Percentiles rank a stretch among this genome's conserved stretches.
phyloP scores from a whole-genome alignment of 257 asterid genomes.

The Nicotiana attenuata region DNA sequence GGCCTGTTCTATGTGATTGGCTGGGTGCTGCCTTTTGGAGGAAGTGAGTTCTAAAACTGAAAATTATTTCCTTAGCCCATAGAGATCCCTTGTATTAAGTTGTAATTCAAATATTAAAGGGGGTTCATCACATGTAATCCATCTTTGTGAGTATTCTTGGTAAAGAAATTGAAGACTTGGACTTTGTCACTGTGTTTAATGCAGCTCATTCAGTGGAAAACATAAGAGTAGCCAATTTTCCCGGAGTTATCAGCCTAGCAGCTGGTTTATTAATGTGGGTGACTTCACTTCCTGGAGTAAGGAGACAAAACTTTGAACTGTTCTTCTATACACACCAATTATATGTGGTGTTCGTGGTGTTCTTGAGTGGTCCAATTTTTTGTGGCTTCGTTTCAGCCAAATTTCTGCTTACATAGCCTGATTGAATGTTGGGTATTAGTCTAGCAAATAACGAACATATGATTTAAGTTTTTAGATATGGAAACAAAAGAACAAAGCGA shows the following conservation, averaged over 20 bases:
- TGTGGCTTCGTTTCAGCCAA: slow-evolving; percentile 7
- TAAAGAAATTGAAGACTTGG: neutral
- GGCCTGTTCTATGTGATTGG: slow-evolving; percentile 49
- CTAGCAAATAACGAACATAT: too few relatives aligned
- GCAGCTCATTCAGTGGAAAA: slow-evolving; percentile 36
- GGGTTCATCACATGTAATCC: neutral
- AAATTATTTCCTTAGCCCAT: neutral
- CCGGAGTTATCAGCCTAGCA: slow-evolving; percentile 17
- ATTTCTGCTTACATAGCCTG: neutral
- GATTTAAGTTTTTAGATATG: too few relatives aligned
- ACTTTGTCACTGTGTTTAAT: neutral
- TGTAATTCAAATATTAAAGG: neutral
- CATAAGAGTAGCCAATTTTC: slow-evolving; percentile 11
- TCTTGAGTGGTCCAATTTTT: neutral
- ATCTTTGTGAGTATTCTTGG: neutral
- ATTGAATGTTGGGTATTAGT: neutral
- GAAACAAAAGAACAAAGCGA: too few relatives aligned
- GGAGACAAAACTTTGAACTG: slow-evolving; percentile 16
- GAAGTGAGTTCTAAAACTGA: slow-evolving; percentile 31
- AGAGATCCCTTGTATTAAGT: neutral
- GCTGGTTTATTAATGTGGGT: slow-evolving; percentile 20
- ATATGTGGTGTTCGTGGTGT: too few relatives aligned
- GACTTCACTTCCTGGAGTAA: slow-evolving; percentile 16
- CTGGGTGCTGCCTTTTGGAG: slow-evolving; percentile 44
- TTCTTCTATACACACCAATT: too few relatives aligned